Percentiles rank a stretch among this genome's conserved stretches.
phyloP scores from a whole-genome alignment of 75 land plant species.

The Gnetum montanum region DNA sequence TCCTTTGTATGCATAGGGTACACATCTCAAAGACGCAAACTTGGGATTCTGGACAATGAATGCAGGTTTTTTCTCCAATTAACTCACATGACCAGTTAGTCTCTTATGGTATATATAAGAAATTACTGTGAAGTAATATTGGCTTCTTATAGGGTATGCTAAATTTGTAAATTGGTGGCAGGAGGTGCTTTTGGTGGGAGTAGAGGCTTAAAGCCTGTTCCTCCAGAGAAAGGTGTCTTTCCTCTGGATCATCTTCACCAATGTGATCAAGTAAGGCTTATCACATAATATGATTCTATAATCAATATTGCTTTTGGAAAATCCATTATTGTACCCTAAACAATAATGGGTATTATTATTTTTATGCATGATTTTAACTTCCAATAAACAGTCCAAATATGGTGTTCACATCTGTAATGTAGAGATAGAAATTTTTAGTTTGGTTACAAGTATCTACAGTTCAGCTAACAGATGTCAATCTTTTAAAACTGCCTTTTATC shows the following conservation, averaged over 20 bases:
- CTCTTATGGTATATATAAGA: too few relatives aligned
- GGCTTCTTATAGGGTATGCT: too few relatives aligned
- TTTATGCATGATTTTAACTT: neutral
- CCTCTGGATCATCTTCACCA: slow-evolving; percentile 86
- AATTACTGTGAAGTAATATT: too few relatives aligned
- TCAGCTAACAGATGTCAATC: neutral
- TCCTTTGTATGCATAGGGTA: too few relatives aligned
- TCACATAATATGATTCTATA: neutral
- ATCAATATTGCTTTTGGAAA: neutral
- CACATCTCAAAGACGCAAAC: too few relatives aligned
- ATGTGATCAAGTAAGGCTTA: slow-evolving; percentile 45
- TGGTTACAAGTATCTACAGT: neutral
- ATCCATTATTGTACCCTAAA: neutral
- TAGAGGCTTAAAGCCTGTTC: slow-evolving; percentile 68
- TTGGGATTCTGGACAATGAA: too few relatives aligned
- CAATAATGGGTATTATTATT: neutral
- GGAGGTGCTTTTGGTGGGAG: slow-evolving; percentile 95
- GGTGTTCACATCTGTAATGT: neutral
- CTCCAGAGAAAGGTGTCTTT: slow-evolving; percentile 90
- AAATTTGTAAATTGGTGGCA: too few relatives aligned
- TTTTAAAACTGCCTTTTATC: neutral
- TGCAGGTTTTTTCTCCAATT: too few relatives aligned
- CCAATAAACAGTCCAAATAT: too few relatives aligned
- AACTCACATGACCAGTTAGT: too few relatives aligned
- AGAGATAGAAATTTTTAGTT: neutral